phyloP scores from a whole-genome alignment of 208 protist genomes.

The Wallacemonas sp. region DNA sequence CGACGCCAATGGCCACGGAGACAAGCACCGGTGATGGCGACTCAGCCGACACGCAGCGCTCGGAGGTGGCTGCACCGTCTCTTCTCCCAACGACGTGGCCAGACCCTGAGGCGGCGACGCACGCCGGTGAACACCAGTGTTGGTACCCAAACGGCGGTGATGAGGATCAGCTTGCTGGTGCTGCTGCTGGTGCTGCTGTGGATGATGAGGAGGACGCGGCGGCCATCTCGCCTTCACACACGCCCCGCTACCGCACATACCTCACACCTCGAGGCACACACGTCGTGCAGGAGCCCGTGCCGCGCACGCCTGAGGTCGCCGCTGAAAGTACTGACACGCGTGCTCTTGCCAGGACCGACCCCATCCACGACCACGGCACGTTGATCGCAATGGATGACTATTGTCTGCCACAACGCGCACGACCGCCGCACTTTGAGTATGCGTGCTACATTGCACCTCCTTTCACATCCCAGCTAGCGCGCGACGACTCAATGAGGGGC shows the following conservation, averaged over 20 bases:
- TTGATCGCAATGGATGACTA: no score
- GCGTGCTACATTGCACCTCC: constrained; percentile 3
- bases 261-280: constrained; percentile 5
- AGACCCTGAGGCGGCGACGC: no score
- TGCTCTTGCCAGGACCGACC: no score
- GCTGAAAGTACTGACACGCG: neutral
- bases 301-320: neutral
- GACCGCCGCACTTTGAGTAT: neutral
- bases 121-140: no score
- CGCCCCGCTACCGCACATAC: neutral
- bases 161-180: no score
- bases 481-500: no score
- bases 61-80: no score
- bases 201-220: neutral
- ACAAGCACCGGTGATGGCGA: no score
- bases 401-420: neutral
- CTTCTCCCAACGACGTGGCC: no score
- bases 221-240: neutral
- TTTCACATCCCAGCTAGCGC: neutral
- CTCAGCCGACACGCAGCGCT: no score
- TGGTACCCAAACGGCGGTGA: neutral
- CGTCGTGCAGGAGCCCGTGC: neutral
- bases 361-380: no score
- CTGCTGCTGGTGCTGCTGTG: neutral
- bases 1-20: no score